A percentile compares a stretch with the other conserved stretches of the same genome.
Evolutionary conservation across 768 basidiomycete genomes (phyloP).

Genomic region (Thelephora ganbajun): DNA sequence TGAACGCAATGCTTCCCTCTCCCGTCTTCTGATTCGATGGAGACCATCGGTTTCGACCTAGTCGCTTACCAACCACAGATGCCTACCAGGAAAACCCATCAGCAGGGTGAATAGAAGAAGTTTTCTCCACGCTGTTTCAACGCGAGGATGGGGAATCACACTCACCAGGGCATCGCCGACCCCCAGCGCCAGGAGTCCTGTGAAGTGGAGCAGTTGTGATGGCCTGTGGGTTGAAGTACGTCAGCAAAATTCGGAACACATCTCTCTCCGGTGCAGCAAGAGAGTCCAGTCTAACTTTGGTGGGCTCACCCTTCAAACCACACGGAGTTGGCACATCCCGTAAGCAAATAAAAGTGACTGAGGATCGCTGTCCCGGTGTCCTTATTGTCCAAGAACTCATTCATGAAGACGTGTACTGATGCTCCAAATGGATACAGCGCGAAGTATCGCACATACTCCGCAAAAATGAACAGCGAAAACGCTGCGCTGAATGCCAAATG

Average conservation of each 20-base stretch:
- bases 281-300: background rate
- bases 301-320: conserved; percentile 86
- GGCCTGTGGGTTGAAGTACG: conserved; percentile 18
- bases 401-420: conserved; percentile 87
- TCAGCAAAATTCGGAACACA: conserved; percentile 1
- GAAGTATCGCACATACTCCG: conserved; percentile 97
- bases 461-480: conserved; percentile 89
- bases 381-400: conserved; percentile 91
- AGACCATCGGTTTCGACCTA: conserved; percentile 78
- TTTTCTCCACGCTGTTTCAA: background rate
- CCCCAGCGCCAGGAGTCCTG: conserved; percentile 80
- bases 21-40: conserved; percentile 75
- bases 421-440: conserved; percentile 95
- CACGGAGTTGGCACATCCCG: conserved; percentile 84
- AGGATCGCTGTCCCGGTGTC: conserved; percentile 93
- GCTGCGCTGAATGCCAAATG: conserved; percentile 91
- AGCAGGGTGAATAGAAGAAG: background rate
- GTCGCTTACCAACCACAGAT: conserved; percentile 79
- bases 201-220: conserved; percentile 47
- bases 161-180: conserved; percentile 87
- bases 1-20: conserved; percentile 82
- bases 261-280: background rate
- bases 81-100: conserved; percentile 36
- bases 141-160: conserved; percentile 6
- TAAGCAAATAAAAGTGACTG: conserved; percentile 94